phyloP scores from a whole-genome alignment of 2,329 filamentous ascomycete species.

The Apiospora malaysiana region DNA sequence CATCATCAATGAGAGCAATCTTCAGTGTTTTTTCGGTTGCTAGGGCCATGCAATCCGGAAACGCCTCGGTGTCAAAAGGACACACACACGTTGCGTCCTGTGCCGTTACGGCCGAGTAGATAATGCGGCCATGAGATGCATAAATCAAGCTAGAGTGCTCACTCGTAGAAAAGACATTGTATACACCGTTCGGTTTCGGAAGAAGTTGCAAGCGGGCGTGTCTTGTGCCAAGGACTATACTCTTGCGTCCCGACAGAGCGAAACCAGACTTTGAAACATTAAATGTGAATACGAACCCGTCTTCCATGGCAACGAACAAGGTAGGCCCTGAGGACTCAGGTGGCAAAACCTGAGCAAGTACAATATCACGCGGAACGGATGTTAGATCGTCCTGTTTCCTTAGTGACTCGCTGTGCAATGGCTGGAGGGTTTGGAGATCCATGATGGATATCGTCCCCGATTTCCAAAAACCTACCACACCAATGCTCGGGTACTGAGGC shows the following conservation, averaged over 20 bases:
- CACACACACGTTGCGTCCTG: slow-evolving; percentile 84
- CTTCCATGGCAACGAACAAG: slow-evolving; percentile 87
- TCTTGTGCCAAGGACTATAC: slow-evolving; percentile 82
- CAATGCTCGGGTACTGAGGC: slow-evolving; percentile 65
- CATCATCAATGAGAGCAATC: slow-evolving; percentile 80
- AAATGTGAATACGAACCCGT: slow-evolving; percentile 89
- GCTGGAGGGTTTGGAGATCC: slow-evolving; percentile 68
- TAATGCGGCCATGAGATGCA: slow-evolving; percentile 81
- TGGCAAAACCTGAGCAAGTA: slow-evolving; percentile 79
- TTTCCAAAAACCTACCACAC: slow-evolving; percentile 87
- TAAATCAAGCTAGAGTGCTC: slow-evolving; percentile 96
- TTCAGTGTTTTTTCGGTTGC: slow-evolving; percentile 79
- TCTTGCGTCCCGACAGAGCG: slow-evolving; percentile 75
- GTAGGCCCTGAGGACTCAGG: slow-evolving; percentile 65
- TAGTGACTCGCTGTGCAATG: slow-evolving; percentile 69
- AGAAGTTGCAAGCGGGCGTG: slow-evolving; percentile 82
- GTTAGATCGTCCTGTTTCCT: slow-evolving; percentile 67
- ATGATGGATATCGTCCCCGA: slow-evolving; percentile 81
- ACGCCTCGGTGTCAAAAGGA: slow-evolving; percentile 81
- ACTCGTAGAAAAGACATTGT: slow-evolving; percentile 89
- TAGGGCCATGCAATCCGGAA: slow-evolving; percentile 79
- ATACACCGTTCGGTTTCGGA: slow-evolving; percentile 69
- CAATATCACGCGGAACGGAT: slow-evolving; percentile 82
- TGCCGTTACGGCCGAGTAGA: slow-evolving; percentile 93
- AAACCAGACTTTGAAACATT: slow-evolving; percentile 68